Base-by-base conservation (phyloP, 2,329 filamentous ascomycete species). In the Epichloe coenophiala region DNA sequence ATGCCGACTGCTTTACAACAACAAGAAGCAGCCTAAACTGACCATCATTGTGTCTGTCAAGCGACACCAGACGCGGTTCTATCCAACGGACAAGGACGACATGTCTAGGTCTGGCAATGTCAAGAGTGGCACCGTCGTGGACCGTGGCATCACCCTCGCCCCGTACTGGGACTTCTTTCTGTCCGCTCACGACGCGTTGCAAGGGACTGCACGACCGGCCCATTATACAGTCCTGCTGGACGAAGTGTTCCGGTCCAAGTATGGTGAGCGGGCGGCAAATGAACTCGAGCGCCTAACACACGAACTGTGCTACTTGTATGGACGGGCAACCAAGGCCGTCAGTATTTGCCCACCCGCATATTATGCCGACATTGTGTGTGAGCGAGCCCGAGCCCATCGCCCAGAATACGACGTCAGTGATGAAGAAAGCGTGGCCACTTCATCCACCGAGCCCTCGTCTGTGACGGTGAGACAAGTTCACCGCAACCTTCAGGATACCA, bases 321-420 rank as follows among this genome's bases (percentile, higher is more conserved):
- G 86, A 9, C 80, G 90, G 3, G 88, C 89, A 0, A 93, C 88
- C n/a, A 90, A 88, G 64, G 84, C 88, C 0, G 88, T 95, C 45
- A 88, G 84, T 60, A 81, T 95, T 57, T 93, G 86, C 58, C 88
- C 90, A 0, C 87, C 89, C 0, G 89, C 88, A 0, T 95, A 95
- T 70, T 95, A 95, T 60, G 89, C 90, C 0, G 89, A 95, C 63
- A 72, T 95, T 31, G 78, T 91, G 2, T 93, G 87, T 62, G 86
- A 88, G 55, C 76, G 89, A 3, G 84, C 85, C 0, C 73, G 89
- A 1, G 75, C 76, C 13, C 91, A 94, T 61, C 72, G 91, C 2
- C 76, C 78, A 23, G 73, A 78, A 27, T 82, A 86, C 56, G 79
- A 81, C 39, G 56, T 56, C 2, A 65, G 63, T 6, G 68, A 71